phyloP scores from a whole-genome alignment of 306 rosid genomes.

The Cucumis melo region DNA sequence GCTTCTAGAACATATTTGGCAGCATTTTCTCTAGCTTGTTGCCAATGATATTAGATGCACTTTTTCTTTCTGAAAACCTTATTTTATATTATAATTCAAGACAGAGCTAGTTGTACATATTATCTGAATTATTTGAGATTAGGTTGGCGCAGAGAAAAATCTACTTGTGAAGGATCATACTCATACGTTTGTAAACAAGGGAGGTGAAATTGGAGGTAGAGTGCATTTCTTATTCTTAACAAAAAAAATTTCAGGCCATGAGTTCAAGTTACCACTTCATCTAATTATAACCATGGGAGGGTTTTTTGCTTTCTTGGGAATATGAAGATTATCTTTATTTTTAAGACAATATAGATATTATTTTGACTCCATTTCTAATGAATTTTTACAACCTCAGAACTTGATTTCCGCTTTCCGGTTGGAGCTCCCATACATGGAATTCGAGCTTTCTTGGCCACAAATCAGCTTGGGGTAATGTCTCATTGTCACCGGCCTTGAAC shows the following conservation, averaged over 20 bases:
- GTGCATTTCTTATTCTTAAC: constrained; percentile 14
- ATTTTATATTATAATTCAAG: not conserved
- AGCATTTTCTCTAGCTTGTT: not conserved
- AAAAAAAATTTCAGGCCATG: not conserved
- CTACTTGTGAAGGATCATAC: constrained; percentile 93
- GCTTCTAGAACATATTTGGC: not conserved
- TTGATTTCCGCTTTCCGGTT: constrained; percentile 84
- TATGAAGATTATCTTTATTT: not conserved
- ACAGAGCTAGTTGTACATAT: not conserved
- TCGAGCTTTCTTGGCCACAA: constrained; percentile 81
- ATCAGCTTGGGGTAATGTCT: constrained; percentile 63
- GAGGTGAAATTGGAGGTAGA: constrained; percentile 92
- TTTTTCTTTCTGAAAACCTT: not conserved
- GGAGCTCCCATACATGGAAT: constrained; percentile 97
- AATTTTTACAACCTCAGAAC: constrained; percentile 35
- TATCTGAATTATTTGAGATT: constrained; percentile 12
- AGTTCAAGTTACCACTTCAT: not conserved
- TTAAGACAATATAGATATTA: not conserved
- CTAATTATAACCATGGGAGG: not conserved
- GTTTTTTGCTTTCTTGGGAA: not conserved
- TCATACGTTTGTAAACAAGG: constrained; percentile 89
- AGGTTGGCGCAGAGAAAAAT: constrained; percentile 87
- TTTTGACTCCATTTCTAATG: not conserved
- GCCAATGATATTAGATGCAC: not conserved
- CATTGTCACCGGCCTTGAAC: not conserved